Conservation (phyloP, 1,284 basidiomycete genomes). For the Hymenochaete sp. region DNA sequence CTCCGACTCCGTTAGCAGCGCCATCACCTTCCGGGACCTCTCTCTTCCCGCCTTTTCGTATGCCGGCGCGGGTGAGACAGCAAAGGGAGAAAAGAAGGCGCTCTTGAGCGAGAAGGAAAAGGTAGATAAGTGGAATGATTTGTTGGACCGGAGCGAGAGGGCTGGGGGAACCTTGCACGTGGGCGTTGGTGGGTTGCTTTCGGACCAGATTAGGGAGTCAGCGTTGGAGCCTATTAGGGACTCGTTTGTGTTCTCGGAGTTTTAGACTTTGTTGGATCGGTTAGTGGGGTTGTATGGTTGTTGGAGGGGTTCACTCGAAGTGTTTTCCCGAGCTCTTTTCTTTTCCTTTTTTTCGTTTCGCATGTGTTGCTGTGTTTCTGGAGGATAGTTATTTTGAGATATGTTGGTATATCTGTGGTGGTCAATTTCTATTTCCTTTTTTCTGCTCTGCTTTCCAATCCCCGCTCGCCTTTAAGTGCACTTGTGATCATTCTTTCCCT, state of each 20-base stretch:
- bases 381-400: too few species aligned
- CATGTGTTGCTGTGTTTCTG: too few species aligned
- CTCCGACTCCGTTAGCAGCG: conserved; percentile 22
- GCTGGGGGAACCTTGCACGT: conserved; percentile 66
- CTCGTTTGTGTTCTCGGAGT: conserved; percentile 11
- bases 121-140: conserved; percentile 56
- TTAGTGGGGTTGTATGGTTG: background rate
- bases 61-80: conserved; percentile 18
- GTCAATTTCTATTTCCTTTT: too few species aligned
- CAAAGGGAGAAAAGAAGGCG: too few species aligned
- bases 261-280: background rate
- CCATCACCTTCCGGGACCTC: conserved; percentile 45
- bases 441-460: too few species aligned
- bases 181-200: conserved; percentile 30
- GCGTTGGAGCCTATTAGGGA: conserved; percentile 9
- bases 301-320: background rate
- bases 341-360: background rate
- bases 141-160: conserved; percentile 50
- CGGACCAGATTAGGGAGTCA: conserved; percentile 32
- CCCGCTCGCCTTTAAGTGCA: too few species aligned
- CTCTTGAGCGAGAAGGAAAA: conserved; percentile 57
- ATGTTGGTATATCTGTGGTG: too few species aligned
- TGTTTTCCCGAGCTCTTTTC: background rate
- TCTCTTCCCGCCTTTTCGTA: too few species aligned
- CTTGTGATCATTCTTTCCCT: too few species aligned